phyloP scores from a whole-genome alignment of 1,284 basidiomycete species.

The Rhodotorula sp. region DNA sequence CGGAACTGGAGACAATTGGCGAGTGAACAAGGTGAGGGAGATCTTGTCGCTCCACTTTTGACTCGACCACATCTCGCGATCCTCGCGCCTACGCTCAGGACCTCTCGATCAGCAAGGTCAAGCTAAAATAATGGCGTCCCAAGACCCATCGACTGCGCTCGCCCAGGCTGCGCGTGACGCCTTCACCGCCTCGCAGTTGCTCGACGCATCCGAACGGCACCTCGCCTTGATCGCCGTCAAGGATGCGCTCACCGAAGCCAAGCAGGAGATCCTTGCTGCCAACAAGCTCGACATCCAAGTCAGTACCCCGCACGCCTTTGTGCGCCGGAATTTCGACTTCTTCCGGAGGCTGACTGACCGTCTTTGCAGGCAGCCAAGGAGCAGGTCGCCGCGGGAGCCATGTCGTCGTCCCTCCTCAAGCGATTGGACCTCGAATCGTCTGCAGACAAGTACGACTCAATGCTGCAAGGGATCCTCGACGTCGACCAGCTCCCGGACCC shows the following conservation, averaged over 20 bases:
- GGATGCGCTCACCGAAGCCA: slow-evolving; percentile 62
- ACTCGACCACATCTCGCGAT: background rate
- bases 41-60: background rate
- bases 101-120: too few species aligned
- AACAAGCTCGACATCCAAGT: slow-evolving; percentile 75
- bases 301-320: slow-evolving; percentile 5
- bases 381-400: slow-evolving; percentile 76
- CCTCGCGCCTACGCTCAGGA: too few species aligned
- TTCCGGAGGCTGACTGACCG: slow-evolving; percentile 3
- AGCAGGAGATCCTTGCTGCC: slow-evolving; percentile 69
- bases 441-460: slow-evolving; percentile 87
- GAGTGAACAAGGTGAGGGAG: too few species aligned
- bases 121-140: background rate
- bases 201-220: slow-evolving; percentile 65
- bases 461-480: slow-evolving; percentile 85
- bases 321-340: slow-evolving; percentile 23
- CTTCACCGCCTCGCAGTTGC: slow-evolving; percentile 79
- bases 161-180: slow-evolving; percentile 74
- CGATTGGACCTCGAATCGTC: slow-evolving; percentile 76
- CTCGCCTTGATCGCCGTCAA: slow-evolving; percentile 69
- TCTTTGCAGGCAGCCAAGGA: slow-evolving; percentile 59
- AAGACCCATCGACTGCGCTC: slow-evolving; percentile 46
- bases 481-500: slow-evolving; percentile 84
- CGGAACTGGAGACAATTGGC: too few species aligned
- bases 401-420: slow-evolving; percentile 76